These are phyloP conservation scores for Leccinum fibrillosum DNA, from an alignment of 768 basidiomycete species.

Conservation along the genomic window DNA sequence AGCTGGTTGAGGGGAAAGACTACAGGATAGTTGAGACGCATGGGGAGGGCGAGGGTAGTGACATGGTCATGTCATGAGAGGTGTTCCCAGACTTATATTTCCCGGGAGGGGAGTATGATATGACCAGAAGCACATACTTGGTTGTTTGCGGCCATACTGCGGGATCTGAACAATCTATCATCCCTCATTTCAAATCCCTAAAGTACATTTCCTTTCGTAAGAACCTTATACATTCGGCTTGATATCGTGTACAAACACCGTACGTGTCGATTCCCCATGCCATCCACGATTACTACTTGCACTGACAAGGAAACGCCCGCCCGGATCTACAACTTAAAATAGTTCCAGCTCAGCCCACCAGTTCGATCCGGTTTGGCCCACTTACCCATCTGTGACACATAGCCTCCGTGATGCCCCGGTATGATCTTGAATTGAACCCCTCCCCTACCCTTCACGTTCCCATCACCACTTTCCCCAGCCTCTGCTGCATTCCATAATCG, in stretches of 20 bases:
- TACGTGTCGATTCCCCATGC: constrained; percentile 88
- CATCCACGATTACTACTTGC: constrained; percentile 93
- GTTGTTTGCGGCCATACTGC: constrained; percentile 32
- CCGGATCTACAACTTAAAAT: constrained; percentile 77
- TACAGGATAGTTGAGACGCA: constrained; percentile 31
- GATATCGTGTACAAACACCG: constrained; percentile 90
- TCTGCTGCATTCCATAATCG: constrained; percentile 91
- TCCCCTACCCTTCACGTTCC: constrained; percentile 55
- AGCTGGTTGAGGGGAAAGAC: constrained; percentile 36
- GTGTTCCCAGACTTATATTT: constrained; percentile 29
- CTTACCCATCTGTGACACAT: constrained; percentile 90
- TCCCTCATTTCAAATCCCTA: constrained; percentile 29
- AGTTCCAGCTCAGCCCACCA: constrained; percentile 25
- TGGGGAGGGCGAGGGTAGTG: constrained; percentile 17
- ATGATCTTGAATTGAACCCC: constrained; percentile 92
- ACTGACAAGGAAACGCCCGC: constrained; percentile 80
- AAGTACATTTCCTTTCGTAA: constrained; percentile 34
- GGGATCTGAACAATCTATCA: constrained; percentile 27
- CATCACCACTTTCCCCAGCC: constrained; percentile 65
- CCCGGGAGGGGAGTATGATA: constrained; percentile 28
- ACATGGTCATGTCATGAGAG: constrained; percentile 17
- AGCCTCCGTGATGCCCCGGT: constrained; percentile 93
- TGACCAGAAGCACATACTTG: constrained; percentile 32
- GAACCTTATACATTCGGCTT: constrained; percentile 40
- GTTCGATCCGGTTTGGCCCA: constrained; percentile 20